phyloP scores from a whole-genome alignment of 2,329 filamentous ascomycete species.

The Bipolaris gigantea region DNA sequence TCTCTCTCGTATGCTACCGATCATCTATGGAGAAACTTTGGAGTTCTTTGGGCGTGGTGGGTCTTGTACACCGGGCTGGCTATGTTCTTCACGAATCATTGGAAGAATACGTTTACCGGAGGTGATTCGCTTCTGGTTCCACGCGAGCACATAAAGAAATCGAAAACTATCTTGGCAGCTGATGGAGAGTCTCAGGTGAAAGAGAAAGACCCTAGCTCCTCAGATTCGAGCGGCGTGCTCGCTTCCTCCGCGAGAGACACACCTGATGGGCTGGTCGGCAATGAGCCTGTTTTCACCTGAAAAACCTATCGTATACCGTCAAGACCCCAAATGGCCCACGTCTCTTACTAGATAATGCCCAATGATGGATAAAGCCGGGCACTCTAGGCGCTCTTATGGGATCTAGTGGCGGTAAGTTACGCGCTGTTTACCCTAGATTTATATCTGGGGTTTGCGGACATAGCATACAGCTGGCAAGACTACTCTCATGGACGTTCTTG shows the following conservation, averaged over 20 bases:
- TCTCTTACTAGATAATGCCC: constrained; percentile 55
- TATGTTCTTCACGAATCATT: constrained; percentile 54
- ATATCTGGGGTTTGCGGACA: constrained; percentile 54
- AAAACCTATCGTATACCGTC: constrained; percentile 61
- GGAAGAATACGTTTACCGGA: constrained; percentile 58
- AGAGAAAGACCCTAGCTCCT: constrained; percentile 12
- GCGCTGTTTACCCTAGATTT: constrained; percentile 39
- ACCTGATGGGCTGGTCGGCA: constrained; percentile 55
- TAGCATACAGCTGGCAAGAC: constrained; percentile 48
- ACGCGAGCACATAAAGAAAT: constrained; percentile 58
- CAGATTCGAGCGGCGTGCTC: background rate
- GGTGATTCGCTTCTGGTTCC: constrained; percentile 55
- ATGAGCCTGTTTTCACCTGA: constrained; percentile 70
- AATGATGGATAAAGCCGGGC: constrained; percentile 57
- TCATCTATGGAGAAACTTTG: constrained; percentile 46
- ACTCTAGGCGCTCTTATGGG: constrained; percentile 50
- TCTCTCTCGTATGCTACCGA: constrained; percentile 48
- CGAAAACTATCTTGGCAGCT: constrained; percentile 58
- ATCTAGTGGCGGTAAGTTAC: constrained; percentile 28
- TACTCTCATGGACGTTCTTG: constrained; percentile 46
- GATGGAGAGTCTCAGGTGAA: constrained; percentile 49
- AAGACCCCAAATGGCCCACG: constrained; percentile 43
- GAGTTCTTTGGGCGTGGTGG: constrained; percentile 52
- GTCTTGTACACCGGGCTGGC: constrained; percentile 55
- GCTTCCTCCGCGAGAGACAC: background rate